phyloP scores from a whole-genome alignment of 495 filamentous ascomycete genomes.

The Penicillium robsamsonii region DNA sequence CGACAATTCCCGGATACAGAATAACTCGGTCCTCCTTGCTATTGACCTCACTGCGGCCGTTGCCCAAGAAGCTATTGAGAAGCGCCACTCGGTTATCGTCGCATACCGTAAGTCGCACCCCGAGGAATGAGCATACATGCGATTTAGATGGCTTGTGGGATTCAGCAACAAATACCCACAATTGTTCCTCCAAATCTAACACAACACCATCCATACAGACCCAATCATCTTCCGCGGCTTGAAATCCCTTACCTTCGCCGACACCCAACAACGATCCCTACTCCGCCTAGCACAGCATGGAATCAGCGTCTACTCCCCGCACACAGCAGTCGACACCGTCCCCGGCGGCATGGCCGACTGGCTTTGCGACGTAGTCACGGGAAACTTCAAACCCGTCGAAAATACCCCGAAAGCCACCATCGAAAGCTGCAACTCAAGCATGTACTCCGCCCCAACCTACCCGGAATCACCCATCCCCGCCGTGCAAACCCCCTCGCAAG shows the following conservation, averaged over 20 bases:
- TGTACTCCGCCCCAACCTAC: conserved; percentile 46
- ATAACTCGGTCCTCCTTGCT: conserved; percentile 78
- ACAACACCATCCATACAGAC: conserved; percentile 49
- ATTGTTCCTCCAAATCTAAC: conserved; percentile 1
- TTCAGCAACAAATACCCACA: conserved; percentile 1
- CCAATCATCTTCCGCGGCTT: conserved; percentile 93
- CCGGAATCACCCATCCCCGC: conserved; percentile 28
- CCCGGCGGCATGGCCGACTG: conserved; percentile 88
- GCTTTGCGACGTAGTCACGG: conserved; percentile 84
- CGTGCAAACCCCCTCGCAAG: conserved; percentile 37
- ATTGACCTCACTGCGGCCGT: conserved; percentile 88
- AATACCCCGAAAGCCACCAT: conserved; percentile 8
- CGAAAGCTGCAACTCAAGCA: conserved; percentile 22
- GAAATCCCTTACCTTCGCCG: conserved; percentile 78
- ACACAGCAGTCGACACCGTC: conserved; percentile 90
- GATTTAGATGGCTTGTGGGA: background rate
- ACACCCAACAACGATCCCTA: conserved; percentile 83
- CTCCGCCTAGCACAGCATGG: conserved; percentile 81
- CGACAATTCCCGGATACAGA: conserved; percentile 53
- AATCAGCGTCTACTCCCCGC: conserved; percentile 92
- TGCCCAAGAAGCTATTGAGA: conserved; percentile 83
- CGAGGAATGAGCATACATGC: background rate
- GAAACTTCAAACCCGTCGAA: conserved; percentile 32
- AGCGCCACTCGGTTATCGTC: conserved; percentile 73
- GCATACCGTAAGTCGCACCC: conserved; percentile 69